Conservation (phyloP, 306 rosid species). For the Fragaria vesca region DNA sequence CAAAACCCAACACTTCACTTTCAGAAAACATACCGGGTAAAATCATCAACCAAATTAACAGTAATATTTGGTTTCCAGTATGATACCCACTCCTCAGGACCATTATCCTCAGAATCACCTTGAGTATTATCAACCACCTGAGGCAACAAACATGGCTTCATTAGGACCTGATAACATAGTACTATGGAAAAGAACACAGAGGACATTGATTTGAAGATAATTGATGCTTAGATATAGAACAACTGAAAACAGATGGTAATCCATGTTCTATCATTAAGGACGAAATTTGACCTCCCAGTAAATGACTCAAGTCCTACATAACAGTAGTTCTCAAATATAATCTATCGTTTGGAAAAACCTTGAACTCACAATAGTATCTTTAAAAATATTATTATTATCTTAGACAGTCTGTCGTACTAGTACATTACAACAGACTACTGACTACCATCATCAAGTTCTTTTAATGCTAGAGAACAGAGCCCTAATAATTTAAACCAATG, state of each 20-base stretch:
- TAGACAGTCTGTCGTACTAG: not conserved
- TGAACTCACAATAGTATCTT: too few relatives aligned
- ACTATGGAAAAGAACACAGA: conserved; percentile 2
- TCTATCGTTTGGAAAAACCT: too few relatives aligned
- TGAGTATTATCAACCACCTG: conserved; percentile 63
- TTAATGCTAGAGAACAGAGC: not conserved
- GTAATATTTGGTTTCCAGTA: conserved; percentile 92
- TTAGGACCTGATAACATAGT: conserved; percentile 23
- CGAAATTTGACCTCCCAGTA: not conserved
- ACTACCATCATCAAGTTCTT: not conserved
- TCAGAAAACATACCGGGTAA: conserved; percentile 60
- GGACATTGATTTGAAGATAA: not conserved
- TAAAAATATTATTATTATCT: too few relatives aligned
- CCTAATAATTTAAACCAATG: not conserved
- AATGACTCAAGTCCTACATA: not conserved
- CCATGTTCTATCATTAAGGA: not conserved
- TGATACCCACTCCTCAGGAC: conserved; percentile 76
- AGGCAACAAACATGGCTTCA: conserved; percentile 31
- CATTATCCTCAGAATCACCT: conserved; percentile 58
- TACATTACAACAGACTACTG: not conserved
- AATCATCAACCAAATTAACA: conserved; percentile 88
- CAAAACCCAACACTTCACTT: not conserved
- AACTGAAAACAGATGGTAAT: not conserved
- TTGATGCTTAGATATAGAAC: not conserved
- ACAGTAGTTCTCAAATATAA: too few relatives aligned